Base-by-base conservation (phyloP, 345 rosid species). In the Acer yangbiense region DNA sequence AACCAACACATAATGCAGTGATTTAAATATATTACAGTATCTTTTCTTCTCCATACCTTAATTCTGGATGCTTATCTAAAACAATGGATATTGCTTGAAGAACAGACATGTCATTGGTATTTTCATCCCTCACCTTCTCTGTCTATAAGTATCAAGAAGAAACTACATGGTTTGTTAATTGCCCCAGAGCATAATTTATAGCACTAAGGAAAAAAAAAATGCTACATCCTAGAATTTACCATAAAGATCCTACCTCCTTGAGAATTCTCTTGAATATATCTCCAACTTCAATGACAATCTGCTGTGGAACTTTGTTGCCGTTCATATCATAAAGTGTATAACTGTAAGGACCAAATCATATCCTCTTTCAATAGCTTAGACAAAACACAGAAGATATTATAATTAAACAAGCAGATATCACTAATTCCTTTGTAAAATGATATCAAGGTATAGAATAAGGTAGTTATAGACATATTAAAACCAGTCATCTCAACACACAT, bases 261-360 rank as follows among this genome's bases (percentile, higher is more conserved):
- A 94, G 93, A 78, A 94, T 94, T 88, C 82, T 86, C 91, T 90
- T 88, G 76, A 94, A 92, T 29, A 80, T 80, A 32, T 90, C 98
- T 82, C 94, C 98, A 75, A 94, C 92, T 87, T 85, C 85, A 72
- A 83, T 83, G 71, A 92, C 98, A 80, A 90, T 78, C 69, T 88
- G 77, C 18, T 87, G 89, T 43, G 92, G 89, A 78, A 94, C 81
- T 81, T 92, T 88, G 76, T 71, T 60, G 72, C 98, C 98, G 9
- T 85, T 87, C 85, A 67, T 83, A 79, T 90, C 94, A 39, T 86
- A 94, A 69, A 94, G 94, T 13, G 81, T 84, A 77, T 83, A 94
- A 79, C 97, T 94, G 89, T 69, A 72, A 81, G 64, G 76, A 52
- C 1, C 25, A 78, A 85, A 72, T 17, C 58, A 80, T n/a, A 74